phyloP scores from a whole-genome alignment of 2,329 filamentous ascomycete genomes.

The Trichoderma sp. region DNA sequence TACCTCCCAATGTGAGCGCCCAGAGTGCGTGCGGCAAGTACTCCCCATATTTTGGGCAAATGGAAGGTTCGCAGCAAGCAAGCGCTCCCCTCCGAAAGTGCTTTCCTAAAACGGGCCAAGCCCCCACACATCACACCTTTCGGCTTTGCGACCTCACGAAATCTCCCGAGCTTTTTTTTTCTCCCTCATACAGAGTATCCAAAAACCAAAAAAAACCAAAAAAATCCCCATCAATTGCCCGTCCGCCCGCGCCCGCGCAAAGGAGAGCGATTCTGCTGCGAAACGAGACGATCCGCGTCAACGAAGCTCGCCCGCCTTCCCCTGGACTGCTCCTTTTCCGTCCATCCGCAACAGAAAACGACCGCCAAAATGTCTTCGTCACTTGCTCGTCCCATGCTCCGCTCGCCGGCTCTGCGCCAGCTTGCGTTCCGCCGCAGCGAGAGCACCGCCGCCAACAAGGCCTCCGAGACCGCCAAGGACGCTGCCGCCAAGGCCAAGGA shows the following conservation, averaged over 20 bases:
- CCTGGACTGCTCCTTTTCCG: not conserved
- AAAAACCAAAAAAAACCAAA: conserved; percentile 20
- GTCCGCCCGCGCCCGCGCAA: conserved; percentile 22
- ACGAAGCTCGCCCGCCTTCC: not conserved
- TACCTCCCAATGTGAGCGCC: not conserved
- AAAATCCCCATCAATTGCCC: conserved; percentile 42
- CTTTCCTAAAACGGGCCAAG: conserved; percentile 37
- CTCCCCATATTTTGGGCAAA: not conserved
- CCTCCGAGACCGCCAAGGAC: conserved; percentile 44
- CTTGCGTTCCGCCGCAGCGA: conserved; percentile 60
- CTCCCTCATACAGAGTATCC: conserved; percentile 32
- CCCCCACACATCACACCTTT: conserved; percentile 27
- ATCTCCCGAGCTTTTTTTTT: conserved; percentile 52
- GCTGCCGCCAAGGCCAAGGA: conserved; percentile 48
- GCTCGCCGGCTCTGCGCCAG: conserved; percentile 48
- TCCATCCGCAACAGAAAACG: conserved; percentile 17
- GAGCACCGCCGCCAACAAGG: conserved; percentile 52
- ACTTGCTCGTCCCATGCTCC: conserved; percentile 48
- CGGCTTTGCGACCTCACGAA: conserved; percentile 40
- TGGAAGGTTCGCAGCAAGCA: not conserved
- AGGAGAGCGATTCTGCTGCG: conserved; percentile 15
- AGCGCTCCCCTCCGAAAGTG: conserved; percentile 17
- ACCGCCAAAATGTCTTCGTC: conserved; percentile 37
- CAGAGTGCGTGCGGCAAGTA: not conserved
- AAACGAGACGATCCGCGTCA: conserved; percentile 17